These are phyloP conservation scores for Globisporangium echinulatum DNA, from an alignment of 352 stramenopile genomes.

Conservation along the genomic window DNA sequence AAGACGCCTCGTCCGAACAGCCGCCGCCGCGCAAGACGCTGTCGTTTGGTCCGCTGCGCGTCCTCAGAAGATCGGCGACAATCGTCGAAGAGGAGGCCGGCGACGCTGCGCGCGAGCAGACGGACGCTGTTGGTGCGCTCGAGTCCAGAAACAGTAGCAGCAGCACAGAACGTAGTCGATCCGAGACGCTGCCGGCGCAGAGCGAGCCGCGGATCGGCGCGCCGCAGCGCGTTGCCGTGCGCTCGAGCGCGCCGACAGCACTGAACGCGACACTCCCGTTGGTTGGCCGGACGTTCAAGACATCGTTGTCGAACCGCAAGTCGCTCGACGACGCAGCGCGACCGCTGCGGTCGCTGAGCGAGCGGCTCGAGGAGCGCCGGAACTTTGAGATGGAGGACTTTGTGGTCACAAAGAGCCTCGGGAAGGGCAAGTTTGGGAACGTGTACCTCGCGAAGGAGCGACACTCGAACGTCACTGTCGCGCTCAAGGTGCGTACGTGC, in stretches of 20 bases:
- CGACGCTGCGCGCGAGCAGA: background rate
- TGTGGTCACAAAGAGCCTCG: constrained; percentile 66
- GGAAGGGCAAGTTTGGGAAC: constrained; percentile 84
- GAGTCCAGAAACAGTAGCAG: background rate
- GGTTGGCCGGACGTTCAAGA: constrained; percentile 15
- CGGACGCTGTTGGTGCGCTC: background rate
- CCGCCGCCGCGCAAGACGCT: constrained; percentile 14
- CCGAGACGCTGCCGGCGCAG: constrained; percentile 1
- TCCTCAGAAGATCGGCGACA: constrained; percentile 12
- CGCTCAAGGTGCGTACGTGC: constrained; percentile 55
- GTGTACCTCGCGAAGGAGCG: constrained; percentile 80
- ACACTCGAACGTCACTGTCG: constrained; percentile 52
- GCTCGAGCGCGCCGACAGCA: constrained; percentile 12
- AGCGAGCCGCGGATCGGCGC: constrained; percentile 11
- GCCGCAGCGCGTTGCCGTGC: constrained; percentile 34
- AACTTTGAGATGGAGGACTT: constrained; percentile 82
- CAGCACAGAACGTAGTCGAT: constrained; percentile 1
- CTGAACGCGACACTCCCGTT: constrained; percentile 14
- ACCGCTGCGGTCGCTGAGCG: constrained; percentile 26
- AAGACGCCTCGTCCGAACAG: constrained; percentile 7
- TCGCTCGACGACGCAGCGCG: constrained; percentile 43
- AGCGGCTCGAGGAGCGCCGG: constrained; percentile 37
- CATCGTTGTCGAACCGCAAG: constrained; percentile 17
- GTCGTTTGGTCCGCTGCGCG: constrained; percentile 26
- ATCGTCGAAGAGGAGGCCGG: constrained; percentile 20